Conservation (phyloP, 2,329 filamentous ascomycete genomes). For the Trichophaea hybrida region DNA sequence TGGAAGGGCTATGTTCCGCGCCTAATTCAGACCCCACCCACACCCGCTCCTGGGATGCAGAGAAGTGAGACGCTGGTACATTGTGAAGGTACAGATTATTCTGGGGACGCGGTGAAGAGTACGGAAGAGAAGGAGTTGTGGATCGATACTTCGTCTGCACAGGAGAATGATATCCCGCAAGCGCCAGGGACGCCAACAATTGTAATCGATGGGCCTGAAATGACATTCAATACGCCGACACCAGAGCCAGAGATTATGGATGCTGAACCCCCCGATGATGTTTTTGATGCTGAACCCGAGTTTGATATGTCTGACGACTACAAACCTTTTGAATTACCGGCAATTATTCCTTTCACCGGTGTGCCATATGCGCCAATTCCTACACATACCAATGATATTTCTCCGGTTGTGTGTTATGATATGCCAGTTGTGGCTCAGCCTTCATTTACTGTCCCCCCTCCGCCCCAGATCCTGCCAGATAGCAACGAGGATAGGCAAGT, state of each 20-base stretch:
- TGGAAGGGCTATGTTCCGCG: slow-evolving; percentile 15
- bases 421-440: neutral
- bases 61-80: neutral
- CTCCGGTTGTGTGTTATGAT: neutral
- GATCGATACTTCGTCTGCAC: neutral
- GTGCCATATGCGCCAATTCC: neutral
- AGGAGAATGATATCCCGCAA: no score
- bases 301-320: neutral
- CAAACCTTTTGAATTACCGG: neutral
- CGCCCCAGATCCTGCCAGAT: neutral
- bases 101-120: neutral
- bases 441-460: neutral
- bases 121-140: neutral
- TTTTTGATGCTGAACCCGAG: neutral
- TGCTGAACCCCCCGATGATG: neutral
- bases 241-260: neutral
- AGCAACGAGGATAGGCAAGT: neutral
- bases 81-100: neutral
- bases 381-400: neutral
- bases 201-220: neutral
- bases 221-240: neutral
- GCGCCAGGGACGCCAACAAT: neutral
- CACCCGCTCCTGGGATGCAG: slow-evolving; percentile 11
- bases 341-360: neutral
- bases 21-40: slow-evolving; percentile 18